Conservation (phyloP, 352 stramenopile species). For the Globisporangium megalacanthum region DNA sequence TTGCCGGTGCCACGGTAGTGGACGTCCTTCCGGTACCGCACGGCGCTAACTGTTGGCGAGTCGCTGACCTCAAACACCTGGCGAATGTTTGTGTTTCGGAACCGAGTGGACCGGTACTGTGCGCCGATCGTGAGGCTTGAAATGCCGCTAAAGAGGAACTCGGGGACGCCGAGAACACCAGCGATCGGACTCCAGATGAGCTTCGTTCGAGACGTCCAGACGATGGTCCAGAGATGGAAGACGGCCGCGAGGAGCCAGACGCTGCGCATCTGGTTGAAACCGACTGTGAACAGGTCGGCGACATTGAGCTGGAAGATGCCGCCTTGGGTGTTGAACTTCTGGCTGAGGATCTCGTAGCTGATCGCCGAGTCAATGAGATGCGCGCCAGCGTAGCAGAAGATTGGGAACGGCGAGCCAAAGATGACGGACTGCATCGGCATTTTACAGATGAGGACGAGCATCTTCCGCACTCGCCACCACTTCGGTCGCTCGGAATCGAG, state of each 20-base stretch:
- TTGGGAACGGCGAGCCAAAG: conserved; percentile 14
- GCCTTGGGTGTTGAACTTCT: conserved; percentile 4
- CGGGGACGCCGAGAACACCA: conserved; percentile 5
- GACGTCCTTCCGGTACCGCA: conserved; percentile 5
- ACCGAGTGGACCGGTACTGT: conserved; percentile 3
- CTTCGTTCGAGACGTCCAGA: conserved; percentile 2
- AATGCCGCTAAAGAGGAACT: conserved; percentile 6
- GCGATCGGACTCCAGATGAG: conserved; percentile 3
- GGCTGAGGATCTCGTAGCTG: conserved; percentile 9
- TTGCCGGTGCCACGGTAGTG: conserved; percentile 3
- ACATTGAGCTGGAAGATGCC: conserved; percentile 8
- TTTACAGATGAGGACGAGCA: conserved; percentile 1
- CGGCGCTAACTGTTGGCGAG: neutral
- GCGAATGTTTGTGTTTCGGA: conserved; percentile 3
- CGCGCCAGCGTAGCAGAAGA: conserved; percentile 15
- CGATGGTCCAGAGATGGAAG: neutral
- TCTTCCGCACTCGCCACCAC: neutral
- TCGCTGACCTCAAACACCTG: conserved; percentile 1
- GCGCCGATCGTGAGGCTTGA: conserved; percentile 8
- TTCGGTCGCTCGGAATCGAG: neutral
- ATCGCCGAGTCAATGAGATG: conserved; percentile 14
- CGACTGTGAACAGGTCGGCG: conserved; percentile 5
- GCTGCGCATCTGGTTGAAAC: conserved; percentile 16
- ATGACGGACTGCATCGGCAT: conserved; percentile 14
- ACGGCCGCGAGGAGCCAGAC: conserved; percentile 10